phyloP scores from a whole-genome alignment of 2,329 filamentous ascomycete genomes.

The Colletotrichum orbiculare region DNA sequence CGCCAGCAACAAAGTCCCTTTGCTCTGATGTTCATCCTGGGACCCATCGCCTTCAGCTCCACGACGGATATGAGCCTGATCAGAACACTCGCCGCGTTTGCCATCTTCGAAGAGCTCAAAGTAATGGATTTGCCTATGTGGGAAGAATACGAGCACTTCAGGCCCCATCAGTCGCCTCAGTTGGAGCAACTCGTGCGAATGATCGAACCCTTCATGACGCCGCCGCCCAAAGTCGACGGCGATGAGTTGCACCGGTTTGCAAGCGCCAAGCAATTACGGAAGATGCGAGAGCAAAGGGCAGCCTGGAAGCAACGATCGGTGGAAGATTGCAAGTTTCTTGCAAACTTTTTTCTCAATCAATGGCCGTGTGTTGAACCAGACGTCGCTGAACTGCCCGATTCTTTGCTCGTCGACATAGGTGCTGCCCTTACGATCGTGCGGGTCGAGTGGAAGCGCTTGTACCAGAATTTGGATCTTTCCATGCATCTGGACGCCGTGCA shows the following conservation, averaged over 20 bases:
- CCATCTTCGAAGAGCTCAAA: conserved; percentile 52
- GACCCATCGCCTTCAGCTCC: conserved; percentile 53
- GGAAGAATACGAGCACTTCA: conserved; percentile 50
- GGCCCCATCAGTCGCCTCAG: conserved; percentile 45
- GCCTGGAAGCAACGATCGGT: conserved; percentile 45
- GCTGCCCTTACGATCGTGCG: conserved; percentile 52
- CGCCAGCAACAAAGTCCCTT: conserved; percentile 44
- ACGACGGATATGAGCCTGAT: conserved; percentile 53
- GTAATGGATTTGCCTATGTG: conserved; percentile 48
- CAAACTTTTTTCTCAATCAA: conserved; percentile 52
- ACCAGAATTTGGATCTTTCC: conserved; percentile 59
- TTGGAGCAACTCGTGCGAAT: conserved; percentile 45
- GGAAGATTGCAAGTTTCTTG: conserved; percentile 50
- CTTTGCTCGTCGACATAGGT: conserved; percentile 49
- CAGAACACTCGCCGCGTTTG: conserved; percentile 57
- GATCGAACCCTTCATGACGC: conserved; percentile 45
- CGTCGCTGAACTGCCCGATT: conserved; percentile 41
- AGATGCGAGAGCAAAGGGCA: conserved; percentile 44
- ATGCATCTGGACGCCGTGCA: conserved; percentile 57
- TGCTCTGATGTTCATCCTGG: conserved; percentile 58
- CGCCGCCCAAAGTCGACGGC: conserved; percentile 43
- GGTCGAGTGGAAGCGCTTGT: conserved; percentile 60
- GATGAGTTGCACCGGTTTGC: conserved; percentile 39
- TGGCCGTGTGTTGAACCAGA: conserved; percentile 56
- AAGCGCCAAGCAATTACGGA: conserved; percentile 45